Conservation (phyloP, 2,329 filamentous ascomycete species). For the Hirsutella thompsonii region DNA sequence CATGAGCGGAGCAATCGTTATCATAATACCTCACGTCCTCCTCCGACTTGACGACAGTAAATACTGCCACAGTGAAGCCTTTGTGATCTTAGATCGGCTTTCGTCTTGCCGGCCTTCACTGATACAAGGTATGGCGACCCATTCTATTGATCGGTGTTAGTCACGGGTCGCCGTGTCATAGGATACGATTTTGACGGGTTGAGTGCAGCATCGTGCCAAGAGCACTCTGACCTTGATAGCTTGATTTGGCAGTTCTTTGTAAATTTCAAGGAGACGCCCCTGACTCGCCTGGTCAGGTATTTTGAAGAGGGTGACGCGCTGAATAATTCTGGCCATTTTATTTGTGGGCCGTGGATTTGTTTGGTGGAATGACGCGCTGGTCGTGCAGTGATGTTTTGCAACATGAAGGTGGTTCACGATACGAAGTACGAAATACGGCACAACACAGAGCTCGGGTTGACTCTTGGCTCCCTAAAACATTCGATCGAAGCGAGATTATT, state of each 20-base stretch:
- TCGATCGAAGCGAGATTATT: no score
- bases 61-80: constrained; percentile 43
- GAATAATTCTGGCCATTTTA: constrained; percentile 5
- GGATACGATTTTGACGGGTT: background rate
- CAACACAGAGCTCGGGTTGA: no score
- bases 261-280: constrained; percentile 15
- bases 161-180: background rate
- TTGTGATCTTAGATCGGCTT: constrained; percentile 41
- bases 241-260: constrained; percentile 16
- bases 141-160: constrained; percentile 21
- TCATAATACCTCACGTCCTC: constrained; percentile 54
- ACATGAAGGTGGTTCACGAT: no score
- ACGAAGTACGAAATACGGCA: no score
- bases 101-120: constrained; percentile 32
- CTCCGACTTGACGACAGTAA: constrained; percentile 40
- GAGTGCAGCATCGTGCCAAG: background rate
- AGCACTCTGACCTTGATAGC: constrained; percentile 15
- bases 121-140: constrained; percentile 47
- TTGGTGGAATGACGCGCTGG: background rate
- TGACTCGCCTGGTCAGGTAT: constrained; percentile 18
- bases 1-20: constrained; percentile 22
- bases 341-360: background rate
- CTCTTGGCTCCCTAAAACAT: no score
- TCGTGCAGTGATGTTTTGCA: no score
- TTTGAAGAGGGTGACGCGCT: constrained; percentile 25